Evolutionary conservation across 345 rosid species (phyloP).

Genomic region (Syzygium jambos): DNA sequence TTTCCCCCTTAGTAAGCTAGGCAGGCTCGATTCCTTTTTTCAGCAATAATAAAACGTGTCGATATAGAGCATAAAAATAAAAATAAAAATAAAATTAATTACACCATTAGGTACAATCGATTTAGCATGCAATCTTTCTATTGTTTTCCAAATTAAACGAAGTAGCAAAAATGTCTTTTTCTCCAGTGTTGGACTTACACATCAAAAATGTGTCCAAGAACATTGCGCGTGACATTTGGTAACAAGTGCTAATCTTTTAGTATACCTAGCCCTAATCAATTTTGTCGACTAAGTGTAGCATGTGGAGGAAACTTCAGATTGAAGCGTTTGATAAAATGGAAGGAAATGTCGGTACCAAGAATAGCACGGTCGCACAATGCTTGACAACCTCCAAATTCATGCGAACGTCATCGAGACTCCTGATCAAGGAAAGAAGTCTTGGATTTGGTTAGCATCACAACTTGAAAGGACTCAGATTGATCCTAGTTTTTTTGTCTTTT

Average conservation of each 20-base stretch:
- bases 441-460: not conserved
- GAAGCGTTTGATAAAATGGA: not conserved
- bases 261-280: not conserved
- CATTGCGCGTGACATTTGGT: not conserved
- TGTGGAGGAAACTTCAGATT: not conserved
- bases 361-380: constrained; percentile 81
- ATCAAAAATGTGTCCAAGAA: not conserved
- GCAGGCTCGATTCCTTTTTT: constrained; percentile 69
- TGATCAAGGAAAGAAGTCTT: constrained; percentile 2
- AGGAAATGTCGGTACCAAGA: constrained; percentile 38
- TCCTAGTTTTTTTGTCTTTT: not conserved
- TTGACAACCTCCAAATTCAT: constrained; percentile 88
- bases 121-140: not conserved
- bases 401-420: constrained; percentile 88
- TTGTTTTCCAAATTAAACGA: not conserved
- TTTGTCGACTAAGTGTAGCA: not conserved
- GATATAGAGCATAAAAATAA: not conserved
- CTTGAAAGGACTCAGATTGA: not conserved
- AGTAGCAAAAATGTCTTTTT: not conserved
- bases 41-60: not conserved
- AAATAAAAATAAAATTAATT: not conserved
- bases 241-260: not conserved
- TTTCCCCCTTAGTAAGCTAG: constrained; percentile 36
- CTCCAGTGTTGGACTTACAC: not conserved
- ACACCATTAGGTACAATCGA: not conserved